phyloP scores from a whole-genome alignment of 177 flowering plant species.

The Tripterygium wilfordii region DNA sequence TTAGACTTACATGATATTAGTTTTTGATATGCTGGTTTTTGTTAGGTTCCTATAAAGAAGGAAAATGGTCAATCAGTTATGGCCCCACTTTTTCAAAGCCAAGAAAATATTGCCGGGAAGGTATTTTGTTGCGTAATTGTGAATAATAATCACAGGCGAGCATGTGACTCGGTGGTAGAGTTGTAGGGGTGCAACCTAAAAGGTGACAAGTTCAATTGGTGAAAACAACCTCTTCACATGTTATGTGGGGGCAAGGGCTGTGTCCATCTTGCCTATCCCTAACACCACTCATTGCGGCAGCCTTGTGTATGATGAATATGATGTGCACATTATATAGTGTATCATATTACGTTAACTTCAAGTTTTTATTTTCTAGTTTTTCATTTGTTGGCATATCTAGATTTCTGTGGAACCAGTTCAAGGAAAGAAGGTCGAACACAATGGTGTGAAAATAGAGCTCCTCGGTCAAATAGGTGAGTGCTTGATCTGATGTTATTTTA shows the following conservation, averaged over 20 bases:
- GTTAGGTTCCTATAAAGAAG: conserved; percentile 70
- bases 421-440: conserved; percentile 97
- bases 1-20: too few species aligned
- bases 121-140: conserved; percentile 22
- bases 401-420: conserved; percentile 80
- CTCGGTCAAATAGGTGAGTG: conserved; percentile 91
- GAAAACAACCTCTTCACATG: too few species aligned
- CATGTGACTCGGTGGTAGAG: too few species aligned
- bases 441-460: conserved; percentile 94
- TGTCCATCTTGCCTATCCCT: too few species aligned
- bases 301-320: too few species aligned
- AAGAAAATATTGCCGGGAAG: conserved; percentile 88
- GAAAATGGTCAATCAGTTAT: conserved; percentile 75
- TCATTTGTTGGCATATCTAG: conserved; percentile 25
- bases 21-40: not conserved
- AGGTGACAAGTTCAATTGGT: too few species aligned
- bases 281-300: too few species aligned
- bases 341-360: not conserved
- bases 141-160: too few species aligned
- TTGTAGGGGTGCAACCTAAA: too few species aligned
- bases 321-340: too few species aligned
- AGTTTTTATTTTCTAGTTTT: not conserved
- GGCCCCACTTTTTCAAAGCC: conserved; percentile 92
- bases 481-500: not conserved
- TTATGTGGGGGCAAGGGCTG: too few species aligned